A percentile compares a stretch with the other conserved stretches of the same genome.
These are phyloP conservation scores for Mortierella sp. DNA, from an alignment of 371 early-diverging fungal species.

Conservation along the genomic window DNA sequence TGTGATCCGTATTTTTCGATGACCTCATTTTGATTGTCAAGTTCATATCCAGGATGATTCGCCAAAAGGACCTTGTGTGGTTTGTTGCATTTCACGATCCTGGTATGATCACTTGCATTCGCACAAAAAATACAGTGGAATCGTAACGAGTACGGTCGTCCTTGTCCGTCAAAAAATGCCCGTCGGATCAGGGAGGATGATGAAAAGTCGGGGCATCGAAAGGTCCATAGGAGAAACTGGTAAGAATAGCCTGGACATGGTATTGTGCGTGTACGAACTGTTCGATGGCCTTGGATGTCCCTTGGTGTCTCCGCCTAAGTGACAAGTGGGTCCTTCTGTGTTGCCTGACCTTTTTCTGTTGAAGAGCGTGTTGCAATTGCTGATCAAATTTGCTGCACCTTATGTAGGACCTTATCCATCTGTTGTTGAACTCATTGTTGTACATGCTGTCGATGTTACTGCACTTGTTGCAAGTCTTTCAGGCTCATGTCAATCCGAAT, in stretches of 20 bases:
- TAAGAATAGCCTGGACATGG: constrained; percentile 8
- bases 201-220: constrained; percentile 25
- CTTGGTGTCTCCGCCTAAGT: too few species aligned
- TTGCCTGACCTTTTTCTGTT: too few species aligned
- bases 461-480: too few species aligned
- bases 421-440: too few species aligned
- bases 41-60: constrained; percentile 7
- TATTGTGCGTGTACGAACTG: constrained; percentile 9
- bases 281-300: background rate
- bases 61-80: constrained; percentile 3
- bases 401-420: too few species aligned
- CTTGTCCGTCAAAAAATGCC: background rate
- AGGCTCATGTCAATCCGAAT: too few species aligned
- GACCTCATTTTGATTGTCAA: background rate
- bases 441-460: too few species aligned
- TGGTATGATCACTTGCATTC: constrained; percentile 5
- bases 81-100: too few species aligned
- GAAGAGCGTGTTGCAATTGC: too few species aligned
- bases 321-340: too few species aligned
- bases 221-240: constrained; percentile 22
- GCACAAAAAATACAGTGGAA: background rate
- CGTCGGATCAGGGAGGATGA: constrained; percentile 16
- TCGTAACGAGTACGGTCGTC: too few species aligned
- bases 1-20: constrained; percentile 6
- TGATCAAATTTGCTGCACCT: too few species aligned